Percentiles rank a stretch among this genome's conserved stretches.
These are phyloP conservation scores for Ligustrum vulgare DNA, from an alignment of 257 asterid genomes.

Conservation along the genomic window DNA sequence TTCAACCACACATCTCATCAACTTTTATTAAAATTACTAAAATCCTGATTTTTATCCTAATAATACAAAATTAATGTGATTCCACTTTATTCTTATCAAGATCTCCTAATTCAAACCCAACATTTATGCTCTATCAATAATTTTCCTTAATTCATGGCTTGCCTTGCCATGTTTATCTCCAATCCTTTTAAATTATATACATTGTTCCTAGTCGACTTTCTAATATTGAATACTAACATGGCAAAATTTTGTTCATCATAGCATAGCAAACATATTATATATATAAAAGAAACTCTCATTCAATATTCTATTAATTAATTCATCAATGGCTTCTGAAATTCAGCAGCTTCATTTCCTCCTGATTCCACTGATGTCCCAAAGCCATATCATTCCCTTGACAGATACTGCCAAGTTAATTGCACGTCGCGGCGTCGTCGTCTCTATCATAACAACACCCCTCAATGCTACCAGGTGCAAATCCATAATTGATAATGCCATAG, in stretches of 20 bases:
- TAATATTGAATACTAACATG: too few species aligned
- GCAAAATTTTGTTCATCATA: too few species aligned
- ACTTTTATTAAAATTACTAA: too few species aligned
- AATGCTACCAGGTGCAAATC: constrained; percentile 23
- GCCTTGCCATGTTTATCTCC: not conserved
- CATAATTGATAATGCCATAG: not conserved
- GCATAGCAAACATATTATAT: too few species aligned
- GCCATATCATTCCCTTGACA: constrained; percentile 30
- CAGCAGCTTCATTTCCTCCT: constrained; percentile 26
- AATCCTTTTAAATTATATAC: not conserved
- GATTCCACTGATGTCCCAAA: constrained; percentile 35
- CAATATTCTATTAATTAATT: not conserved
- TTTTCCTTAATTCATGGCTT: not conserved
- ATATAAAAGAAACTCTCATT: not conserved
- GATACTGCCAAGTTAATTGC: constrained; percentile 24
- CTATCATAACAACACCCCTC: constrained; percentile 22
- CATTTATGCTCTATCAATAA: not conserved
- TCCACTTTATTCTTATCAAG: too few species aligned
- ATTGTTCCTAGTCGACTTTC: too few species aligned
- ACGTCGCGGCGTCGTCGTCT: constrained; percentile 7
- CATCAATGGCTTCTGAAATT: constrained; percentile 8
- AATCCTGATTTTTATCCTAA: too few species aligned
- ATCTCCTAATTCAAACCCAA: not conserved
- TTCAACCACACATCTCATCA: too few species aligned
- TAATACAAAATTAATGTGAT: not conserved